Conservation (phyloP, 345 rosid species). For the Citropsis articulata region DNA sequence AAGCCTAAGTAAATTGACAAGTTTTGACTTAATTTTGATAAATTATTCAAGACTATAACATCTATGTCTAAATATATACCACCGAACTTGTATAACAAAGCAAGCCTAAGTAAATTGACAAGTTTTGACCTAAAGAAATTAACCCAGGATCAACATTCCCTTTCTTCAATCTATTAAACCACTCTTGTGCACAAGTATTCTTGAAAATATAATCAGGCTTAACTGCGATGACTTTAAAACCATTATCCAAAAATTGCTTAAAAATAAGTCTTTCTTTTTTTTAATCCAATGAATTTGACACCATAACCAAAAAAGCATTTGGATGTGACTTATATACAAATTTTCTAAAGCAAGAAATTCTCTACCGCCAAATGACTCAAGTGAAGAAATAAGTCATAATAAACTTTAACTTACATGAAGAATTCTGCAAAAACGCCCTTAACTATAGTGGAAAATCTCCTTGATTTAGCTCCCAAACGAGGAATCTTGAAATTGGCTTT, state of each 20-base stretch:
- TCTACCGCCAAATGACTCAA: slow-evolving; percentile 56
- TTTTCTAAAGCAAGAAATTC: slow-evolving; percentile 63
- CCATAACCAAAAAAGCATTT: slow-evolving; percentile 60
- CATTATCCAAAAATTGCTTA: slow-evolving; percentile 50
- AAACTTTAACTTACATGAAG: slow-evolving; percentile 58
- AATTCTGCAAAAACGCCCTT: slow-evolving; percentile 44
- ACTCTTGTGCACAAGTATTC: slow-evolving; percentile 57
- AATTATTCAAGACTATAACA: slow-evolving; percentile 49
- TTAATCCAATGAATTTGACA: slow-evolving; percentile 72
- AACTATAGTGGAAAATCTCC: slow-evolving; percentile 41
- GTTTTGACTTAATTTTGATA: slow-evolving; percentile 60
- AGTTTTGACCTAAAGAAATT: slow-evolving; percentile 82
- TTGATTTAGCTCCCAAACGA: slow-evolving; percentile 26
- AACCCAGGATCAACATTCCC: slow-evolving; percentile 73
- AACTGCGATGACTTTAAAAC: slow-evolving; percentile 41
- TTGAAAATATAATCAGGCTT: slow-evolving; percentile 73
- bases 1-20: slow-evolving; percentile 75
- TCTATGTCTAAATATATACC: slow-evolving; percentile 85
- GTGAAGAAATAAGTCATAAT: slow-evolving; percentile 88
- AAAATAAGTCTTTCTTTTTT: slow-evolving; percentile 41
- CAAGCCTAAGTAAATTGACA: slow-evolving; percentile 76
- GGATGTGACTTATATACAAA: slow-evolving; percentile 62
- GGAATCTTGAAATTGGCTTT: slow-evolving; percentile 14
- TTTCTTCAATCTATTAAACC: slow-evolving; percentile 55
- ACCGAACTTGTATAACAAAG: slow-evolving; percentile 74